Evolutionary conservation across 371 early-diverging fungal species (phyloP).

Genomic region (Mucor indicus): DNA sequence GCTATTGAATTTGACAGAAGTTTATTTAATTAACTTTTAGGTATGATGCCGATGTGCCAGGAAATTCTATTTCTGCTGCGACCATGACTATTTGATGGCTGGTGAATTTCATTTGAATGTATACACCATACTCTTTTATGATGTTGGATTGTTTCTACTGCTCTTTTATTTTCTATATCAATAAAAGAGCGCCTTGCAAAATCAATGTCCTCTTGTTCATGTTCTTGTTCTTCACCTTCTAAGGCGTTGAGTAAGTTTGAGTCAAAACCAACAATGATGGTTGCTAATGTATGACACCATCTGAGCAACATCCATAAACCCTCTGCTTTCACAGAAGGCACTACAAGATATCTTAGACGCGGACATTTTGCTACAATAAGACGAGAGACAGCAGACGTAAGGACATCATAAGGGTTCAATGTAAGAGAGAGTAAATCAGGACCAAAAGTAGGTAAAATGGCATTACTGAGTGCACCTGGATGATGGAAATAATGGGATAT

Average conservation of each 20-base stretch:
- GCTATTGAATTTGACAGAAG: too few relatives aligned
- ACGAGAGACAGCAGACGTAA: conserved; percentile 31
- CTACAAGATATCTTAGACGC: conserved; percentile 33
- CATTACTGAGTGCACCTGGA: conserved; percentile 42
- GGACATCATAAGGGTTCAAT: conserved; percentile 36
- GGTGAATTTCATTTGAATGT: conserved; percentile 13
- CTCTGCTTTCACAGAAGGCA: conserved; percentile 40
- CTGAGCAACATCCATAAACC: conserved; percentile 46
- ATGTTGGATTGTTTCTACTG: conserved; percentile 32
- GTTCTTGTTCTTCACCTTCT: conserved; percentile 20
- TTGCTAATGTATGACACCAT: conserved; percentile 37
- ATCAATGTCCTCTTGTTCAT: conserved; percentile 16
- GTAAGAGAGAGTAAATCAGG: conserved; percentile 35
- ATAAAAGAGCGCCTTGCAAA: conserved; percentile 3
- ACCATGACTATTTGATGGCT: too few relatives aligned
- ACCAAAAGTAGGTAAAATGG: conserved; percentile 45
- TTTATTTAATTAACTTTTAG: too few relatives aligned
- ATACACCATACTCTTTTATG: conserved; percentile 49
- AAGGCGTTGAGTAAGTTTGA: neutral
- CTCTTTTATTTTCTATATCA: conserved; percentile 31
- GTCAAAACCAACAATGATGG: conserved; percentile 36
- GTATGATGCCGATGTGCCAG: conserved; percentile 50
- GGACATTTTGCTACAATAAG: conserved; percentile 40
- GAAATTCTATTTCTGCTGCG: conserved; percentile 8
- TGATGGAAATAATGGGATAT: conserved; percentile 44